Evolutionary conservation across 2,329 filamentous ascomycete species (phyloP).

Genomic region (Gaeumannomyces tritici): DNA sequence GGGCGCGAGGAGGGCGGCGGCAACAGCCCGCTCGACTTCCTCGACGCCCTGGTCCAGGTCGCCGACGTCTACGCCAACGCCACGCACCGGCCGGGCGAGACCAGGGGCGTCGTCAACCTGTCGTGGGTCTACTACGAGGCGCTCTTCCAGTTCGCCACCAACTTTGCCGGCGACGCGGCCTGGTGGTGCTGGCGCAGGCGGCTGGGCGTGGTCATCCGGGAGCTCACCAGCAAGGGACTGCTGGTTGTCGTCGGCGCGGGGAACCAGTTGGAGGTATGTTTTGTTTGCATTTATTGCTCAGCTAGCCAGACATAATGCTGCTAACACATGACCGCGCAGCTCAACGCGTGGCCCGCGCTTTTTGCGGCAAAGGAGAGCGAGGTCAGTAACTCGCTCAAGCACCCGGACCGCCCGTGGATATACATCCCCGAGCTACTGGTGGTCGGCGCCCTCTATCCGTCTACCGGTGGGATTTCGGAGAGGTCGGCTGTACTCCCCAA

Average conservation of each 20-base stretch:
- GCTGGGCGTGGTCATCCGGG: background rate
- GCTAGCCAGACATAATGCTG: too few species aligned
- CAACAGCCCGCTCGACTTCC: background rate
- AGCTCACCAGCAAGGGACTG: background rate
- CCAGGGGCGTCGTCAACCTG: background rate
- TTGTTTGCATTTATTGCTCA: too few species aligned
- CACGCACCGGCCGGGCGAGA: background rate
- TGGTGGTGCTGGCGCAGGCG: background rate
- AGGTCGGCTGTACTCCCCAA: background rate
- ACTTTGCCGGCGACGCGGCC: background rate
- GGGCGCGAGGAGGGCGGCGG: background rate
- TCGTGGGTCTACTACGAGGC: background rate
- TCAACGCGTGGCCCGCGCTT: background rate
- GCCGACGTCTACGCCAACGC: background rate
- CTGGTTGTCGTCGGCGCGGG: background rate
- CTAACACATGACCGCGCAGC: too few species aligned
- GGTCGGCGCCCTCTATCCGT: background rate
- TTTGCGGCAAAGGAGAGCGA: background rate
- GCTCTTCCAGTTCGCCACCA: background rate
- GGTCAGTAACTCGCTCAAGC: background rate
- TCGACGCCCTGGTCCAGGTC: background rate
- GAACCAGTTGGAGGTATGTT: background rate
- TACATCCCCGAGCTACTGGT: background rate
- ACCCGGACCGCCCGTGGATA: background rate
- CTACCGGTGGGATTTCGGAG: background rate